phyloP scores from a whole-genome alignment of 176 grass and related monocot species.

The Hyparrhenia diplandra region DNA sequence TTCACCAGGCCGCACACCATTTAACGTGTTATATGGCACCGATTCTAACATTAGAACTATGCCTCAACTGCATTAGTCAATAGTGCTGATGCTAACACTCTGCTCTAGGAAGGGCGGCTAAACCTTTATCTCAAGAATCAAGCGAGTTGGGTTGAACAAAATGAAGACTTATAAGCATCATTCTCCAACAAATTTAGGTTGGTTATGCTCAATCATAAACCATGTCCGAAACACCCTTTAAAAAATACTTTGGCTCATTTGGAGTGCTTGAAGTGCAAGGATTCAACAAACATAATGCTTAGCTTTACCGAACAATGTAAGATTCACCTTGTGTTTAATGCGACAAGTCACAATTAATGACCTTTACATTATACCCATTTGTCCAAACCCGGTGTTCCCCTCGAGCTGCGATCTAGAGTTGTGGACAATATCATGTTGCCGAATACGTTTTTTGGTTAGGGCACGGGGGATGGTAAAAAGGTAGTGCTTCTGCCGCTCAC shows the following conservation, averaged over 20 bases:
- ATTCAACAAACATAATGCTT: not conserved
- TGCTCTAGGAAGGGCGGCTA: not conserved
- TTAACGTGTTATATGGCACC: not conserved
- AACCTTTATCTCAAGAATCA: not conserved
- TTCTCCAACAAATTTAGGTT: not conserved
- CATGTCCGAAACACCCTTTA: not conserved
- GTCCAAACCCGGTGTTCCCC: not conserved
- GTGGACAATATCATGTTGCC: too few relatives aligned
- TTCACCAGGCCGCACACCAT: not conserved
- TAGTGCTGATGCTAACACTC: not conserved
- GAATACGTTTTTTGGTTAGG: too few relatives aligned
- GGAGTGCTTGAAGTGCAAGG: not conserved
- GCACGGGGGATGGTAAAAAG: too few relatives aligned
- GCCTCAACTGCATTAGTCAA: not conserved
- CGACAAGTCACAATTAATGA: not conserved
- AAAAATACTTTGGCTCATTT: not conserved
- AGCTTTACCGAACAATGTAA: not conserved
- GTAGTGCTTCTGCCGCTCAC: not conserved
- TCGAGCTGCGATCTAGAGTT: not conserved
- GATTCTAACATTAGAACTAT: not conserved
- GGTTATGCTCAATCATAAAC: not conserved
- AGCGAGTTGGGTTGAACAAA: not conserved
- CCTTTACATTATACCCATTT: not conserved
- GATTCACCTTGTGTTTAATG: not conserved
- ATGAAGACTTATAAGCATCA: not conserved